These are phyloP conservation scores for Poa annua DNA, from an alignment of 176 grass and related monocot species.

Conservation along the genomic window DNA sequence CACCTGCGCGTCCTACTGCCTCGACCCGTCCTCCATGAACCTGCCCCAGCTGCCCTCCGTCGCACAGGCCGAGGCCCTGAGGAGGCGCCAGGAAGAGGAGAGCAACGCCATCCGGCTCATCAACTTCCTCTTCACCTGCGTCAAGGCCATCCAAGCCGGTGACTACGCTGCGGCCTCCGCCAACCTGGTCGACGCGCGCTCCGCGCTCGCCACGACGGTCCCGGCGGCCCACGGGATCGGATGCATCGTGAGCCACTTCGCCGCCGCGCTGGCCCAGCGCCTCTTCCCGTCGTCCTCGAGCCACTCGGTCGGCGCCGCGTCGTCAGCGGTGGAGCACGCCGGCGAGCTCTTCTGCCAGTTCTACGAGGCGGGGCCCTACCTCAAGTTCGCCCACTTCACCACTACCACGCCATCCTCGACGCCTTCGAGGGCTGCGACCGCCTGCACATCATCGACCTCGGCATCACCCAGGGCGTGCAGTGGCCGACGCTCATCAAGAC, in stretches of 20 bases:
- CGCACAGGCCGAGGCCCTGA: background rate
- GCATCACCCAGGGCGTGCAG: constrained; percentile 60
- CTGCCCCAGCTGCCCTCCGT: background rate
- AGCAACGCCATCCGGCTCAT: constrained; percentile 43
- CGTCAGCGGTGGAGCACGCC: background rate
- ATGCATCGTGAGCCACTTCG: constrained; percentile 67
- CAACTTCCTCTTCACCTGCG: constrained; percentile 55
- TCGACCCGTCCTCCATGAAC: background rate
- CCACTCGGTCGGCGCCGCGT: background rate
- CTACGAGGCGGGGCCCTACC: constrained; percentile 70
- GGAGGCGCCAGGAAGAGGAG: constrained; percentile 41
- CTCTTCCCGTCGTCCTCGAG: constrained; percentile 44
- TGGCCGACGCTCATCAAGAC: constrained; percentile 63
- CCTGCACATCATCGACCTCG: constrained; percentile 68
- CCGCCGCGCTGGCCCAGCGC: constrained; percentile 58
- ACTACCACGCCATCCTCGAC: constrained; percentile 65
- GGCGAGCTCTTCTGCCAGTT: constrained; percentile 49
- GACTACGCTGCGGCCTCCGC: constrained; percentile 38
- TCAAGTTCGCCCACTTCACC: constrained; percentile 77
- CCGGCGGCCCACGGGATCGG: constrained; percentile 55
- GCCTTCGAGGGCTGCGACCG: constrained; percentile 32
- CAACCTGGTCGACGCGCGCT: constrained; percentile 42
- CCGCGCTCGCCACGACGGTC: constrained; percentile 23
- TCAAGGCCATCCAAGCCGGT: constrained; percentile 54
- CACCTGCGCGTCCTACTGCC: background rate